Evolutionary conservation across 1,284 basidiomycete genomes (phyloP), one percentile per base, ranked within the genome.

Genomic region (Fomitopsis palustris): DNA sequence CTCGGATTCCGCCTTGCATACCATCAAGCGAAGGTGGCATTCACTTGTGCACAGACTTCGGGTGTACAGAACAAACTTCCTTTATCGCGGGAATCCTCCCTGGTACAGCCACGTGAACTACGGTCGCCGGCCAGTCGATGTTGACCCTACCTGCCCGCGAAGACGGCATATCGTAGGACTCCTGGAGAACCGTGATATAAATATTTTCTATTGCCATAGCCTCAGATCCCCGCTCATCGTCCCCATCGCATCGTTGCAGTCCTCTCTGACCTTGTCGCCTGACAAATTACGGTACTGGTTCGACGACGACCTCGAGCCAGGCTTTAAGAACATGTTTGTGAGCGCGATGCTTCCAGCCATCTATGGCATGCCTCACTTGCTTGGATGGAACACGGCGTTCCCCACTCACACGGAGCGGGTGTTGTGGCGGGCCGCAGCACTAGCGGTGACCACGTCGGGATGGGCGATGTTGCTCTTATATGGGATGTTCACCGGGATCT

Each of bases 301-400:
- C n/a, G n/a, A n/a, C n/a, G n/a, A n/a, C n/a, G n/a, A n/a, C n/a
- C n/a, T n/a, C n/a, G 31, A 33, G 31, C 2, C 7, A 10, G 31
- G 31, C 31, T 1, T 33, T 6, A 2, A 7, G 2, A 10, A 33
- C 31, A 10, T 21, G 3, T 17, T 33, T 21, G 6, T 37, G 14
- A 31, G 41, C 10, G 31, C 27, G 25, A 16, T 43, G 8, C 27
- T 59, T 25, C 27, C 53, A 16, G 43, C 47, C 17, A 29, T 31
- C 19, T 62, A 59, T 37, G 61, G 57, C 23, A 9, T 55, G 9
- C 54, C 58, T 3, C 61, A 59, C 23, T 35, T 62, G n/a, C 16
- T 55, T 17, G 58, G 45, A 6, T 55, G 51, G 43, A 54, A 29
- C 19, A 53, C 43, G 14, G 3, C 9, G 2, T 62, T 62, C 45